Conservation (phyloP, 495 filamentous ascomycete species). For the Parathielavia hyrcaniae region DNA sequence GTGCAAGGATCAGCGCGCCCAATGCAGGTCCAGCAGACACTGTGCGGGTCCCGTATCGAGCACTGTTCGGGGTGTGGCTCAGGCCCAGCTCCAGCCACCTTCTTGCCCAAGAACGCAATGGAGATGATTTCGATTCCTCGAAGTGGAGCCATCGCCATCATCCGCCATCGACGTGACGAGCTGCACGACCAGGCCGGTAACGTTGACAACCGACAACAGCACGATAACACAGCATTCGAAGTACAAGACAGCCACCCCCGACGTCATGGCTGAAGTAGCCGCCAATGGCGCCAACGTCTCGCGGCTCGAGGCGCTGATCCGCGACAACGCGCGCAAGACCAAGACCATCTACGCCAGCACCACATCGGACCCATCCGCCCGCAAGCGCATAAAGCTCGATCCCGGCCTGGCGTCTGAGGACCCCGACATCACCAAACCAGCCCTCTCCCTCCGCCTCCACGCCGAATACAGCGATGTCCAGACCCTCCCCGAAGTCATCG, state of each 20-base stretch:
- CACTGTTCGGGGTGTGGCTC: constrained; percentile 16
- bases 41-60: constrained; percentile 16
- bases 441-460: constrained; percentile 42
- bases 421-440: constrained; percentile 36
- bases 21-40: constrained; percentile 11
- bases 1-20: constrained; percentile 13
- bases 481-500: constrained; percentile 76
- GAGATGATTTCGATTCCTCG: too few species aligned
- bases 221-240: background rate
- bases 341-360: constrained; percentile 38
- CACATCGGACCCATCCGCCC: constrained; percentile 21
- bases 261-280: constrained; percentile 28
- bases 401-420: constrained; percentile 33
- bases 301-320: constrained; percentile 34
- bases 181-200: constrained; percentile 1
- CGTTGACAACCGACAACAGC: background rate
- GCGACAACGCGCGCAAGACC: constrained; percentile 38
- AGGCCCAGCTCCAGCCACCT: constrained; percentile 26
- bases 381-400: constrained; percentile 42
- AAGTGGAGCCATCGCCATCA: constrained; percentile 18
- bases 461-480: constrained; percentile 76
- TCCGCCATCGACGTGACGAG: constrained; percentile 10
- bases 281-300: constrained; percentile 23
- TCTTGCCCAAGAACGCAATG: too few species aligned
- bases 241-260: background rate